Evolutionary conservation across 169 alveolate genomes (phyloP), one percentile per base, ranked within the genome.

Genomic region (Plasmodium gaboni): DNA sequence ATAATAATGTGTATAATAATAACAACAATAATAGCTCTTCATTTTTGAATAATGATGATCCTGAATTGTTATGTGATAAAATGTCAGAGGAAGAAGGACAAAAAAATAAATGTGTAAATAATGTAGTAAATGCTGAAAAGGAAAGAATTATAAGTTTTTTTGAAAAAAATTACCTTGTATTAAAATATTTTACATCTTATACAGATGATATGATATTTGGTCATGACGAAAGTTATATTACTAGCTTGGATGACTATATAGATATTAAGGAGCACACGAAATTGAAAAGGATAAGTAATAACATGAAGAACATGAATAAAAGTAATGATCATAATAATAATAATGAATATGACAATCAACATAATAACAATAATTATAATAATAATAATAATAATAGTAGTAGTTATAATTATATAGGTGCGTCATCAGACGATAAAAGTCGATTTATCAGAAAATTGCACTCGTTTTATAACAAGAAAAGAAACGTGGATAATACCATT

Each of bases 171-270:
- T 83, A 57, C 8, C 68, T 15, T 50, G 19, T 72, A 48, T 57
- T 83, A 28, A 83, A 55, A 83, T 83, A 83, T 83, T 83, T 83
- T 28, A 72, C 68, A 48, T 67, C 78, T 1, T 68, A 83, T 48
- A 44, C 72, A 55, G 76, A 63, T 24, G 24, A 57, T 19, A 83
- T 24, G 22, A 28, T 83, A 48, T 38, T 38, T 38, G 46, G 46
- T 38, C 46, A 38, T 38, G 91, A 83, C 15, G 73, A 67, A 28
- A 38, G 44, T 8, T 67, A 48, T 38, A 28, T 42, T 28, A 28
- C 38, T 0, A 63, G 59, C 55, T 55, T 61, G 9, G 24, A 44
- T 53, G 24, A 26, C 55, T 42, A 32, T 13, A n/a, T 64, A 13
- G 32, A n/a, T 1, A 28, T 74, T 42, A 74, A 74, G 60, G 88